Conservation (phyloP, 371 early-diverging fungal species). For the Lichtheimia hyalospora region DNA sequence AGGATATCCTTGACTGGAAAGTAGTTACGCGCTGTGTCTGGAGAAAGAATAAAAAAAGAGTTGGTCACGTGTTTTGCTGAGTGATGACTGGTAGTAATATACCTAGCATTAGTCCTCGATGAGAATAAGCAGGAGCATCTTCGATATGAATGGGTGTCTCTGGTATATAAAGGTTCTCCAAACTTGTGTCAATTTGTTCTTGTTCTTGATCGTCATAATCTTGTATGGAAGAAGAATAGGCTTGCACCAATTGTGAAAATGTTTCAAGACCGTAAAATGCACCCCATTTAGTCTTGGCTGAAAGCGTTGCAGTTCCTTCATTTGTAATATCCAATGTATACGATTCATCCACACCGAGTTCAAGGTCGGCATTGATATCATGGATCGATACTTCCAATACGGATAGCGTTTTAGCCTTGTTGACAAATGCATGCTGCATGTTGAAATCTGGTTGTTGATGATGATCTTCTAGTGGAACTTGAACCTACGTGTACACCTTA, state of each 20-base stretch:
- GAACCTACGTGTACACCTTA: conserved; percentile 18
- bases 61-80: too few relatives aligned
- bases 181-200: conserved; percentile 17
- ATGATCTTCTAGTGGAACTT: conserved; percentile 13
- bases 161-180: conserved; percentile 35
- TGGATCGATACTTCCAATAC: conserved; percentile 33
- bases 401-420: conserved; percentile 3
- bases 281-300: conserved; percentile 71
- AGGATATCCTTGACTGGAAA: conserved; percentile 63
- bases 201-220: conserved; percentile 20
- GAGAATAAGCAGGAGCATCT: conserved; percentile 68
- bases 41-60: too few relatives aligned
- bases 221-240: conserved; percentile 8
- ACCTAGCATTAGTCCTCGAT: conserved; percentile 73
- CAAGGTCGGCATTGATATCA: conserved; percentile 35
- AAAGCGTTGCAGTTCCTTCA: conserved; percentile 43
- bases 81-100: conserved; percentile 1
- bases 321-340: conserved; percentile 59
- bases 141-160: conserved; percentile 63
- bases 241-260: conserved; percentile 68
- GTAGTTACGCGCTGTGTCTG: conserved; percentile 79
- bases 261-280: conserved; percentile 78
- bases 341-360: conserved; percentile 60
- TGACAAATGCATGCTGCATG: conserved; percentile 2
- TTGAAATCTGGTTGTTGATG: background rate